Conservation (phyloP, 495 filamentous ascomycete species). For the Aspergillus conjunctus region DNA sequence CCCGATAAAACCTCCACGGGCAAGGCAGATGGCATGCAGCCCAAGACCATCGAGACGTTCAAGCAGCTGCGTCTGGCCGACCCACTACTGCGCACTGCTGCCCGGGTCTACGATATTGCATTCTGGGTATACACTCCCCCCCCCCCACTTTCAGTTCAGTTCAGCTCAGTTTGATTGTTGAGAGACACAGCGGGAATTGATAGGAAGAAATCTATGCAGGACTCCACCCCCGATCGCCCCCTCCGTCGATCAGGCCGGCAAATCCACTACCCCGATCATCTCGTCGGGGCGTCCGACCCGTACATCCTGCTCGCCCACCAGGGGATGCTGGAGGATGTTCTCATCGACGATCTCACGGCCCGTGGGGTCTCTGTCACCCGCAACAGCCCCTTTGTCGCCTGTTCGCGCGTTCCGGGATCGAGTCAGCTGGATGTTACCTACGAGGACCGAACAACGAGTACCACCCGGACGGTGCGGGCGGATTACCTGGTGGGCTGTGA, state of each 20-base stretch:
- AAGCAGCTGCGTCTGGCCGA: constrained; percentile 69
- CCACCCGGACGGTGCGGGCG: constrained; percentile 19
- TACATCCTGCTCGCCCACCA: constrained; percentile 75
- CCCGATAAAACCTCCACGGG: constrained; percentile 69
- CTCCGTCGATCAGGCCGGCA: constrained; percentile 67
- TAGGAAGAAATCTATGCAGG: constrained; percentile 24
- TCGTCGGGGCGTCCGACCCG: constrained; percentile 70
- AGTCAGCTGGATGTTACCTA: constrained; percentile 28
- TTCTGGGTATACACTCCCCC: constrained; percentile 59
- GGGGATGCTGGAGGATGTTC: constrained; percentile 69
- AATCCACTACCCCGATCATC: constrained; percentile 66
- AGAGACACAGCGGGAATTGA: not conserved
- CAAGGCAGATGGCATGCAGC: constrained; percentile 77
- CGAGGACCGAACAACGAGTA: constrained; percentile 27
- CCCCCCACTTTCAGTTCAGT: not conserved
- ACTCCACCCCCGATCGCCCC: constrained; percentile 56
- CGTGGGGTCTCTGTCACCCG: constrained; percentile 59
- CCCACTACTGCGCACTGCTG: constrained; percentile 60
- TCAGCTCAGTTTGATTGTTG: not conserved
- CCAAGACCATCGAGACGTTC: constrained; percentile 75
- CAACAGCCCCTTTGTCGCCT: constrained; percentile 58
- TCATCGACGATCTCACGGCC: constrained; percentile 63
- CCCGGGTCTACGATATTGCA: constrained; percentile 68
- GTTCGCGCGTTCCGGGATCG: constrained; percentile 38
- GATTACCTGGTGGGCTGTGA: constrained; percentile 41